Conservation (phyloP, 768 basidiomycete species). For the Boletellus ananas region DNA sequence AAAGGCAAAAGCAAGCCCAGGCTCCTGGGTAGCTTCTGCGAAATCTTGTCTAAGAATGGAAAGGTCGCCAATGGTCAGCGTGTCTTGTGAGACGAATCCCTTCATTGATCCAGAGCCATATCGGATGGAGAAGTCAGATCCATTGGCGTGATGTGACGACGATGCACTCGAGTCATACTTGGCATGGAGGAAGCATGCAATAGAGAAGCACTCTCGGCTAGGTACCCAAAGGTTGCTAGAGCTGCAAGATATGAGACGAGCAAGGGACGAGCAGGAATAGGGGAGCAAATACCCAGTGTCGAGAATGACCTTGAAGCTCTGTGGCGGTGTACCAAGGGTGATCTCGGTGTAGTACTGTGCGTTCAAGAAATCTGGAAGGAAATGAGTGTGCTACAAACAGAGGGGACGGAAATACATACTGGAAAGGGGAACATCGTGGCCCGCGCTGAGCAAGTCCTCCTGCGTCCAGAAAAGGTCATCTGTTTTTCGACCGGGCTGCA, state of each 20-base stretch:
- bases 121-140: conserved; percentile 81
- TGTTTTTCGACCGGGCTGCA: conserved; percentile 45
- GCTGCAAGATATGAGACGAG: conserved; percentile 33
- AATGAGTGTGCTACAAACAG: neutral
- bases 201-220: conserved; percentile 73
- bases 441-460: conserved; percentile 61
- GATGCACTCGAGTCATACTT: conserved; percentile 86
- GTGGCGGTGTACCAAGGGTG: conserved; percentile 76
- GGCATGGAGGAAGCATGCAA: conserved; percentile 89
- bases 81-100: conserved; percentile 88
- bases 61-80: conserved; percentile 78
- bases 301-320: conserved; percentile 89
- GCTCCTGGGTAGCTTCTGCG: conserved; percentile 94
- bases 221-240: conserved; percentile 97
- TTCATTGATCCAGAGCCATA: conserved; percentile 98
- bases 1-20: conserved; percentile 95
- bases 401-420: conserved; percentile 51
- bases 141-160: conserved; percentile 86
- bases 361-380: conserved; percentile 84
- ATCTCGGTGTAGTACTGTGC: conserved; percentile 97
- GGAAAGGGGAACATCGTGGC: conserved; percentile 83
- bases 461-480: conserved; percentile 81
- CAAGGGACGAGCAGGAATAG: conserved; percentile 15
- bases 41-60: conserved; percentile 75
- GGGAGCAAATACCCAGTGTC: conserved; percentile 70